Base-by-base conservation (phyloP, 768 basidiomycete species). In the Termitomyces sp. region DNA sequence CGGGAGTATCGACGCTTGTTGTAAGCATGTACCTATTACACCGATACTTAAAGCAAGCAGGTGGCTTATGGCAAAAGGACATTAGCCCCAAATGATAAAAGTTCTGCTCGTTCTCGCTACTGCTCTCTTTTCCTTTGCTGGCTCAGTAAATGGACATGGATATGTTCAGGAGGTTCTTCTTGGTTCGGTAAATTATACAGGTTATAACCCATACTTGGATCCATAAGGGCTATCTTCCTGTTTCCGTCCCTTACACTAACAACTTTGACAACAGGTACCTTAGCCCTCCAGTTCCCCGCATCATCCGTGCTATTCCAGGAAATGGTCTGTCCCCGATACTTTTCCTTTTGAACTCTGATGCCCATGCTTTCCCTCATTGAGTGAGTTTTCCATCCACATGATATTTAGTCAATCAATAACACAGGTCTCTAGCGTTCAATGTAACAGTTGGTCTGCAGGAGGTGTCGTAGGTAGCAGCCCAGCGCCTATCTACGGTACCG, bases 401-500 rank as follows among this genome's bases (percentile, higher is more conserved):
- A n/a, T 8, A 7, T n/a, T 11, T 27, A 10, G 3, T 11, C 11
- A 12, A 51, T 29, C 9, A 3, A 38, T n/a, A 35, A n/a, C 25
- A 31, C 16, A n/a, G 1, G 16, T 49, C 34, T 27, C 29, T 40
- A 59, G 72, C 51, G 56, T 74, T n/a, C 73, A 74, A 62, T 74
- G 73, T 57, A 71, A 71, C 48, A 69, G 71, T 17, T 71, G 62
- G 54, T 57, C 65, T 7, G 66, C 63, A 32, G 65, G 68, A 19
- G 69, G 62, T 14, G 62, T 63, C 25, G 25, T 16, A 65, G 73
- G 72, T 21, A 71, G 73, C n/a, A 63, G 67, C 3, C 76, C 77
- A 23, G 75, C 75, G 7, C 69, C 75, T 3, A 60, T 78, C 23
- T 68, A 65, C 54, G 76, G 72, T 7, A 76, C 75, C 4, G 70